Percentiles rank a stretch among this genome's conserved stretches.
Conservation (phyloP, 257 asterid genomes). For the Gentiana macrophylla region DNA sequence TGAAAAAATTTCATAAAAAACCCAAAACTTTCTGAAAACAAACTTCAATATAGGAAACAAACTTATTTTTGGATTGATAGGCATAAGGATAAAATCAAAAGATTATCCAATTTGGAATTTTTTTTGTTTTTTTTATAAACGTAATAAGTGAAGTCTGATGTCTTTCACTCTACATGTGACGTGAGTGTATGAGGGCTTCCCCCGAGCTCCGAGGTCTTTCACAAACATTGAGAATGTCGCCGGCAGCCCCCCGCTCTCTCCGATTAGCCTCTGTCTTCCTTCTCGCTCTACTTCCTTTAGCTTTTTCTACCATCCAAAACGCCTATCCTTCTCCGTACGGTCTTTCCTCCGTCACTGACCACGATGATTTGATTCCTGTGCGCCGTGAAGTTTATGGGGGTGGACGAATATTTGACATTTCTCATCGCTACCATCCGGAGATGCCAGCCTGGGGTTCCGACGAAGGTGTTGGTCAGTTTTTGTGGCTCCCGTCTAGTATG, state of each 20-base stretch:
- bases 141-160: no score
- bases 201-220: no score
- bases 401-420: conserved; percentile 78
- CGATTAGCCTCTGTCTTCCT: conserved; percentile 26
- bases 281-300: conserved; percentile 12
- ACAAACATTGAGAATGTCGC: conserved; percentile 4
- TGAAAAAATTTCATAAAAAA: no score
- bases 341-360: conserved; percentile 14
- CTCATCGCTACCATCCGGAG: conserved; percentile 49
- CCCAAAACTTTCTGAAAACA: no score
- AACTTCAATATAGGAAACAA: no score
- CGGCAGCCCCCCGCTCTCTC: conserved; percentile 1
- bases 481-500: conserved; percentile 72
- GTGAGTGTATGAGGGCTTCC: no score
- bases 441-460: conserved; percentile 74
- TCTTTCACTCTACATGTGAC: no score
- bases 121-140: no score
- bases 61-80: no score
- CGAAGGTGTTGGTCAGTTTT: conserved; percentile 65
- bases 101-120: no score
- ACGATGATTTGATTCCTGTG: conserved; percentile 36
- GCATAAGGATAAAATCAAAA: no score
- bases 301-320: conserved; percentile 21
- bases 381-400: conserved; percentile 79
- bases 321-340: conserved; percentile 78